These are phyloP conservation scores for Phoenix roebelenii DNA, from an alignment of 176 grass and related monocot species.

Conservation along the genomic window DNA sequence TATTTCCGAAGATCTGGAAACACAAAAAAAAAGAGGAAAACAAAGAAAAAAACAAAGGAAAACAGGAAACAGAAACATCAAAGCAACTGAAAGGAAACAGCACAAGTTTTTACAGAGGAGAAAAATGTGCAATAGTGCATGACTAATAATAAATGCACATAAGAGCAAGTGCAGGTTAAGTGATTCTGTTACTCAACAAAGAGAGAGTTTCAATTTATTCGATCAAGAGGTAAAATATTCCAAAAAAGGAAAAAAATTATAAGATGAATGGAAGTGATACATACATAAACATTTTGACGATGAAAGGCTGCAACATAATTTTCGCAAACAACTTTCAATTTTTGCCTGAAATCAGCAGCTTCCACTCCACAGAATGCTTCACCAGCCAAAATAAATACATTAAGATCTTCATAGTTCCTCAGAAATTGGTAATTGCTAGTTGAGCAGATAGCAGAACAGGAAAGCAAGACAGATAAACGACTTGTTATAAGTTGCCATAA, in stretches of 20 bases:
- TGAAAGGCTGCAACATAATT: conserved; percentile 76
- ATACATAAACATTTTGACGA: conserved; percentile 97
- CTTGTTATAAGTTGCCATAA: conserved; percentile 96
- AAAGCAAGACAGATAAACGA: conserved; percentile 83
- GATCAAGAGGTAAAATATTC: not conserved
- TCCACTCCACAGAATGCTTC: conserved; percentile 94
- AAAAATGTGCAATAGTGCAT: too few relatives aligned
- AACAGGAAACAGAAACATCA: too few relatives aligned
- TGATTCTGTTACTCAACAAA: too few relatives aligned
- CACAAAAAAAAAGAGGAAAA: too few relatives aligned
- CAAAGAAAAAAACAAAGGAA: too few relatives aligned
- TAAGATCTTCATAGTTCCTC: conserved; percentile 91
- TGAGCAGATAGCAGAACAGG: conserved; percentile 74
- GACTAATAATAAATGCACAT: too few relatives aligned
- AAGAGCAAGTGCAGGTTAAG: too few relatives aligned
- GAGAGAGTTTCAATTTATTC: too few relatives aligned
- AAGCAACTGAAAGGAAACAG: too few relatives aligned
- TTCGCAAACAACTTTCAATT: conserved; percentile 79
- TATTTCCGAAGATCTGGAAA: too few relatives aligned
- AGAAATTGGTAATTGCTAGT: conserved; percentile 96
- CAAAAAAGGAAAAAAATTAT: conserved; percentile 10
- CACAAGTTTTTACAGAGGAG: too few relatives aligned
- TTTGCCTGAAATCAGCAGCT: conserved; percentile 86
- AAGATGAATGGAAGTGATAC: conserved; percentile 22
- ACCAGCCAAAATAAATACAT: conserved; percentile 88